Conservation (phyloP, 768 basidiomycete species). For the Lactarius pseudohatsudake region DNA sequence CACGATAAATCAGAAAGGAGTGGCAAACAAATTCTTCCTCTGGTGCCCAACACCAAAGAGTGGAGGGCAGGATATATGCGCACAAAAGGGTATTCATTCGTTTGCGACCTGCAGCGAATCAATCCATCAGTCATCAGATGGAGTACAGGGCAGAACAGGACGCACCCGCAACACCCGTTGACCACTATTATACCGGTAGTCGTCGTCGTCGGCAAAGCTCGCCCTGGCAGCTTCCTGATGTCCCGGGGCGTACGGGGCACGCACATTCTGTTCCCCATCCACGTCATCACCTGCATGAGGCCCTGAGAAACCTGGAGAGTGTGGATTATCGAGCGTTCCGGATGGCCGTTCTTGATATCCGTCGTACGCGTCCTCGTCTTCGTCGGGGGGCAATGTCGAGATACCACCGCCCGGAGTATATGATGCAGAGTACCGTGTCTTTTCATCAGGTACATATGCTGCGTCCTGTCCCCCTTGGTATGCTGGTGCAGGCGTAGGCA, state of each 20-base stretch:
- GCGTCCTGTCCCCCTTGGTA: conserved; percentile 13
- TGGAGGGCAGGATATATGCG: background rate
- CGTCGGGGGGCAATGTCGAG: conserved; percentile 23
- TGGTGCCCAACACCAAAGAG: background rate
- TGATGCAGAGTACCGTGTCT: conserved; percentile 19
- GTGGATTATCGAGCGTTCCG: conserved; percentile 20
- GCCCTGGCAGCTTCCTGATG: conserved; percentile 26
- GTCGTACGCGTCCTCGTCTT: conserved; percentile 32
- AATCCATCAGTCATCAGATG: background rate
- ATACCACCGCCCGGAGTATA: conserved; percentile 2
- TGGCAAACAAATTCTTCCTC: conserved; percentile 3
- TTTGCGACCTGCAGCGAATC: conserved; percentile 21
- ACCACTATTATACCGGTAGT: conserved; percentile 36
- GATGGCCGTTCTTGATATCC: conserved; percentile 29
- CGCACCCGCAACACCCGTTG: conserved; percentile 37
- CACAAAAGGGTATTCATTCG: conserved; percentile 8
- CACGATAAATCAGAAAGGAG: conserved; percentile 25
- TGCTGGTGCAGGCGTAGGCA: conserved; percentile 9
- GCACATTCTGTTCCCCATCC: conserved; percentile 14
- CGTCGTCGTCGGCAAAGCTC: conserved; percentile 38
- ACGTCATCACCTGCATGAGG: conserved; percentile 3
- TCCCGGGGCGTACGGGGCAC: background rate
- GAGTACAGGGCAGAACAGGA: background rate
- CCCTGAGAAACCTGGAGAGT: conserved; percentile 21
- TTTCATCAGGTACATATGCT: conserved; percentile 4